Percentiles rank a stretch among this genome's conserved stretches.
Conservation (phyloP, 2,329 filamentous ascomycete genomes). For the Neofusicoccum sp. region DNA sequence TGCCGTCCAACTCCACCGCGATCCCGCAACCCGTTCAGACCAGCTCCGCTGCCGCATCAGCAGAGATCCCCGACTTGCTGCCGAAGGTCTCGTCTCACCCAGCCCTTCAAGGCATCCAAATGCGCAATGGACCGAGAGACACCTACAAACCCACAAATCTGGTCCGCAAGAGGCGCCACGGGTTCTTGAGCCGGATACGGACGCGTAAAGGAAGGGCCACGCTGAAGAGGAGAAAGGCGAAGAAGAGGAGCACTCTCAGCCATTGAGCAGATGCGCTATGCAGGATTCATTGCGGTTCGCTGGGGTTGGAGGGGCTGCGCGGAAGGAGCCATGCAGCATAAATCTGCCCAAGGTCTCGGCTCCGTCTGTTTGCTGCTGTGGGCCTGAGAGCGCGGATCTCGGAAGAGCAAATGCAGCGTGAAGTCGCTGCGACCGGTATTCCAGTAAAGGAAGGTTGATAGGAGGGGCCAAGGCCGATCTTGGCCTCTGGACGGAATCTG, state of each 20-base stretch:
- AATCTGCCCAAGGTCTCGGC: too few species aligned
- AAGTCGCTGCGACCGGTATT: neutral
- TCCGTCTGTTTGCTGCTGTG: neutral
- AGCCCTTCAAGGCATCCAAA: conserved; percentile 41
- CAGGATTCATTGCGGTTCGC: neutral
- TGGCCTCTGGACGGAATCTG: neutral
- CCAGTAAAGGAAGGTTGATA: too few species aligned
- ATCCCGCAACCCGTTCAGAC: conserved; percentile 7
- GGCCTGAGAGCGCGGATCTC: neutral
- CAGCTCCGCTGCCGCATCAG: neutral
- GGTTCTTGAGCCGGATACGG: conserved; percentile 58
- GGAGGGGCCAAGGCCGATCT: too few species aligned
- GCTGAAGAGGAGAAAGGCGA: conserved; percentile 56
- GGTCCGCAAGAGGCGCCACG: conserved; percentile 64
- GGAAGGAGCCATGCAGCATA: too few species aligned
- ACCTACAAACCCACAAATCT: conserved; percentile 63
- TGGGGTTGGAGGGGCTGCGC: too few species aligned
- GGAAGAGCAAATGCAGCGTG: neutral
- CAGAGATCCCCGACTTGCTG: conserved; percentile 34
- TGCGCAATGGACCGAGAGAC: conserved; percentile 52
- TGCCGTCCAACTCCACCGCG: conserved; percentile 23
- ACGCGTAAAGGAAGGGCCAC: conserved; percentile 57
- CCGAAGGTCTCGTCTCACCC: conserved; percentile 42
- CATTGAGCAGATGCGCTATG: neutral
- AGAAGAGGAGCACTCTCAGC: conserved; percentile 45